Evolutionary conservation across 202 grass and related monocot species (phyloP), one percentile per base, ranked within the genome.

Genomic region (Eragrostis tef): DNA sequence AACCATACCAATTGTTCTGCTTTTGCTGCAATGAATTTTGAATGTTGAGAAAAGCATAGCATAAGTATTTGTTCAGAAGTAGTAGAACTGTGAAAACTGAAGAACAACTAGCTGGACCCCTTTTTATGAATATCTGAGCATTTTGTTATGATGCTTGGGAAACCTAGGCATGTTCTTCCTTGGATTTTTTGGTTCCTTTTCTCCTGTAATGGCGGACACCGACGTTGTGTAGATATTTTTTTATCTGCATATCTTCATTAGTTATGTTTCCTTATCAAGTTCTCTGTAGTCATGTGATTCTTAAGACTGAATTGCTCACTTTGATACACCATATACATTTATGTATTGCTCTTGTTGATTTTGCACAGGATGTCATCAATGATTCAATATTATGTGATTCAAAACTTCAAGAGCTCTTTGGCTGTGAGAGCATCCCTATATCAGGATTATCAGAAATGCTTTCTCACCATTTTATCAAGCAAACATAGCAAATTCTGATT

Each of bases 331-430:
- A 26, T 61, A 57, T 59, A 25, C 45, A 57, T 76, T 45, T 50
- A 57, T 76, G 34, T 50, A 75, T 54, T 24, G 24, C 9, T 72
- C 3, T 63, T 21, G 81, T 82, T 91, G 46, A 66, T 81, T 79
- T 69, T 67, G 74, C 81, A 24, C 34, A 97, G 92, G 94, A 97
- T 91, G 60, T 64, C 74, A 75, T 56, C 19, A 90, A n/a, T 74
- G 70, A 16, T 54, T 90, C 81, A 11, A 92, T 97, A 92, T 64
- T 94, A 71, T 97, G 94, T 77, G 94, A 97, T 88, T 84, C 83
- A 51, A 94, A 94, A 74, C 88, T 97, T 78, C 92, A 91, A 71
- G 89, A 89, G 86, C 84, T 97, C 12, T 94, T 94, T 9, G 92
- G 92, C 44, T 92, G 87, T 42, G 92, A 94, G 49, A 94, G 74